Conservation (phyloP, 116 monocot species). For the Posidonia oceanica region DNA sequence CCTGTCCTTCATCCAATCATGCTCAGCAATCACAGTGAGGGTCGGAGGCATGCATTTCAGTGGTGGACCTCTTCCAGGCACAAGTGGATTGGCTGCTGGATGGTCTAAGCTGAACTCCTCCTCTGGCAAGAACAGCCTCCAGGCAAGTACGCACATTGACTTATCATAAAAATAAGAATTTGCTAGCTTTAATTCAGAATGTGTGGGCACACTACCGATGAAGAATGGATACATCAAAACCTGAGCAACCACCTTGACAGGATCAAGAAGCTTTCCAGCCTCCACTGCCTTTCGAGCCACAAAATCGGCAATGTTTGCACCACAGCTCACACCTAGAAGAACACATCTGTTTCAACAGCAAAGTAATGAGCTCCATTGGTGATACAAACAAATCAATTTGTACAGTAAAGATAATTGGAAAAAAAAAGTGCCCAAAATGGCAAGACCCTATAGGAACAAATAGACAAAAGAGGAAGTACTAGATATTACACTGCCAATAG, state of each 20-base stretch:
- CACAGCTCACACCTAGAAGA: slow-evolving; percentile 82
- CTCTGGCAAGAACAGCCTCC: slow-evolving; percentile 76
- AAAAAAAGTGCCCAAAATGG: too few species aligned
- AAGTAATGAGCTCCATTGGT: background rate
- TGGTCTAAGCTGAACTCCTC: slow-evolving; percentile 80
- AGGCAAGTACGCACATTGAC: slow-evolving; percentile 69
- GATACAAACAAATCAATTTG: background rate
- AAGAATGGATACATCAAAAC: slow-evolving; percentile 96
- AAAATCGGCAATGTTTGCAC: slow-evolving; percentile 83
- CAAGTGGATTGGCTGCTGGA: slow-evolving; percentile 80
- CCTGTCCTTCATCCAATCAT: slow-evolving; percentile 95
- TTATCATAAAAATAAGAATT: slow-evolving; percentile 97
- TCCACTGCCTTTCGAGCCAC: slow-evolving; percentile 77
- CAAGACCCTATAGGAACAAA: too few species aligned
- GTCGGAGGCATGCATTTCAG: slow-evolving; percentile 90
- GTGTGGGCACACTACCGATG: slow-evolving; percentile 72
- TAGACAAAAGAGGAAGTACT: too few species aligned
- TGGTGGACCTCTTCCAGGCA: slow-evolving; percentile 55
- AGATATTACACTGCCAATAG: too few species aligned
- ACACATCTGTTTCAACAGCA: slow-evolving; percentile 50
- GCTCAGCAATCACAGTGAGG: slow-evolving; percentile 80
- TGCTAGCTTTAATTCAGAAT: slow-evolving; percentile 76
- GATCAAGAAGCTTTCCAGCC: slow-evolving; percentile 56
- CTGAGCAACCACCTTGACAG: slow-evolving; percentile 85
- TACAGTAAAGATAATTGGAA: too few species aligned